Base-by-base conservation (phyloP, 352 stramenopile genomes). In the Phytophthora meadii region DNA sequence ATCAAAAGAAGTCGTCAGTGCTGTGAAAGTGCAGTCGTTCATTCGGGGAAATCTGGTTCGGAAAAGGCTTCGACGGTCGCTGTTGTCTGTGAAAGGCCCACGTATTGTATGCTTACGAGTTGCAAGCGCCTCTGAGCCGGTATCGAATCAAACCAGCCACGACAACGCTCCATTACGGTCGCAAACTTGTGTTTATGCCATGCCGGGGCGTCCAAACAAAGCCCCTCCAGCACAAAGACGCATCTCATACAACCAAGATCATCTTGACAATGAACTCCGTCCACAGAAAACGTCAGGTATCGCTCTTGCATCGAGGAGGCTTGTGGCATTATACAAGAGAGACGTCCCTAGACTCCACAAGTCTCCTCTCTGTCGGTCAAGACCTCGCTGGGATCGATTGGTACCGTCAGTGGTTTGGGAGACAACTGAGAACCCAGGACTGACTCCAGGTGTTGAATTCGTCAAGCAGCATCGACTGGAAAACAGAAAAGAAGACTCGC, bases 1-100 rank as follows among this genome's bases (percentile, higher is more conserved):
- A 10, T 40, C 46, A 40, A 70, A 80, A 28, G 63, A 66, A 10
- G 34, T 71, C 5, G 54, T 61, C 11, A 82, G 81, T 41, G 72
- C 75, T 14, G 61, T 87, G 30, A 81, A 82, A 45, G 32, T 89
- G 8, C 81, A 89, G 51, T 80, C 81, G 6, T 79, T 89, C n/a
- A 22, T 89, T 14, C 61, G 81, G 8, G 81, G 74, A 1, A 68
- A 58, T 28, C 68, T 87, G 25, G 71, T 63, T 1, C 54, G 77
- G 4, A 84, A 77, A 37, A 61, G 53, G 24, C 54, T 82, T 5
- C 62, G 58, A 10, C 68, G 61, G 45, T 50, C 72, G n/a, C 34
- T 70, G 11, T 30, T 72, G 4, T 30, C 61, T 44, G 56, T 59
- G 28, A 61, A 58, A 40, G 34, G 51, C 0, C 68, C 75, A 24